phyloP scores from a whole-genome alignment of 768 basidiomycete genomes.

The Boletus reticuloceps region DNA sequence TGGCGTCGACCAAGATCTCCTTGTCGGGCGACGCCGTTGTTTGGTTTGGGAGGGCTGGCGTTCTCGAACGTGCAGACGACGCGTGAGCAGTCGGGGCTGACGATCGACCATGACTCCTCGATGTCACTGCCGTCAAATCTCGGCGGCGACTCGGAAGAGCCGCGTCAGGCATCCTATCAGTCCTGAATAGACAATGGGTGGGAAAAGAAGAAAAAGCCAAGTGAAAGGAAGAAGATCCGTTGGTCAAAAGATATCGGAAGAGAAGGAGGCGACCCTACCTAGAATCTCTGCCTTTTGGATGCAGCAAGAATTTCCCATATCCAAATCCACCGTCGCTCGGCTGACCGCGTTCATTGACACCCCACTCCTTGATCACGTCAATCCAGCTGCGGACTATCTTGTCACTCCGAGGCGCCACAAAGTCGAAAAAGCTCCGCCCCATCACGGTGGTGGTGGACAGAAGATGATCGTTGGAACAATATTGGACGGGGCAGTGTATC shows the following conservation, averaged over 20 bases:
- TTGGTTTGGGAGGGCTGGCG: background rate
- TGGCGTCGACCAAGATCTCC: conserved; percentile 67
- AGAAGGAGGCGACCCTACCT: conserved; percentile 30
- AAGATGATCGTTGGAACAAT: conserved; percentile 73
- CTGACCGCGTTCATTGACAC: conserved; percentile 80
- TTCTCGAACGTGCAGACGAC: conserved; percentile 9
- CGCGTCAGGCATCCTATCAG: conserved; percentile 25
- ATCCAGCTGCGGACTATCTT: conserved; percentile 69
- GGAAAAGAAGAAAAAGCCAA: background rate
- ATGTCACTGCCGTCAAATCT: conserved; percentile 18
- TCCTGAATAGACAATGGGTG: conserved; percentile 12
- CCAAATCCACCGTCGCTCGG: conserved; percentile 85
- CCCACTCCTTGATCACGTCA: conserved; percentile 76
- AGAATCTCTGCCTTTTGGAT: conserved; percentile 60
- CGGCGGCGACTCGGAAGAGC: conserved; percentile 31
- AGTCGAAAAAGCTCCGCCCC: conserved; percentile 73
- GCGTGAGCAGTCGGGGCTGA: background rate
- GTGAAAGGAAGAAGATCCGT: background rate
- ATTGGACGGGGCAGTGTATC: conserved; percentile 58
- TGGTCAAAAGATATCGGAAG: background rate
- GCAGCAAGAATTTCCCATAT: conserved; percentile 66
- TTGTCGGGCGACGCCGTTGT: conserved; percentile 4
- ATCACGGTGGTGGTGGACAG: conserved; percentile 57
- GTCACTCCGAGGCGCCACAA: conserved; percentile 64
- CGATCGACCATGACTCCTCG: conserved; percentile 16